These are phyloP conservation scores for Tetrapyrgos nigripes DNA, from an alignment of 1,284 basidiomycete species.

Conservation along the genomic window DNA sequence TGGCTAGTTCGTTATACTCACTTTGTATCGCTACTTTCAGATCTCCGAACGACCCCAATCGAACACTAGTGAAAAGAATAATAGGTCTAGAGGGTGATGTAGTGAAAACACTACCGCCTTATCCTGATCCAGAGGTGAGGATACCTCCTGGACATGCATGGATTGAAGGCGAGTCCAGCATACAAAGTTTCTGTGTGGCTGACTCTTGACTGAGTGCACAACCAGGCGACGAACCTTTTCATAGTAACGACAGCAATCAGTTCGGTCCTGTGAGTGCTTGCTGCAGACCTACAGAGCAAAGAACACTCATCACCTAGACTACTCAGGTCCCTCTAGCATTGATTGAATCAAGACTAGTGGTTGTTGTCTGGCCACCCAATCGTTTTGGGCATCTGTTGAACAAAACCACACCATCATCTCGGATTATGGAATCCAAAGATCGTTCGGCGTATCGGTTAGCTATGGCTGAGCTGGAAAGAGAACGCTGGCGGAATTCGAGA, in stretches of 20 bases:
- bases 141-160: slow-evolving; percentile 72
- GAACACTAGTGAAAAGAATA: slow-evolving; percentile 71
- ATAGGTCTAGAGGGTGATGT: slow-evolving; percentile 68
- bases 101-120: slow-evolving; percentile 74
- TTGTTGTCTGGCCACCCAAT: slow-evolving; percentile 66
- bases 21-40: slow-evolving; percentile 49
- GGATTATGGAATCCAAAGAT: slow-evolving; percentile 27
- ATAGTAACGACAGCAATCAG: slow-evolving; percentile 74
- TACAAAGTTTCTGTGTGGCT: slow-evolving; percentile 3
- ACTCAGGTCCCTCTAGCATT: slow-evolving; percentile 65
- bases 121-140: slow-evolving; percentile 58
- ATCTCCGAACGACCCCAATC: slow-evolving; percentile 62
- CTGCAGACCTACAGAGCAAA: neutral
- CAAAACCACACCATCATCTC: slow-evolving; percentile 34
- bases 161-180: slow-evolving; percentile 65
- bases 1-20: slow-evolving; percentile 3
- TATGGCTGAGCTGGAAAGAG: slow-evolving; percentile 52
- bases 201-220: slow-evolving; percentile 2
- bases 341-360: slow-evolving; percentile 65
- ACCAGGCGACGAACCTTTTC: slow-evolving; percentile 68
- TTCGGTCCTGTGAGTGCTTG: slow-evolving; percentile 68
- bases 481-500: slow-evolving; percentile 49
- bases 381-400: slow-evolving; percentile 51
- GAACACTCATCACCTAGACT: slow-evolving; percentile 3
- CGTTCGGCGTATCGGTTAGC: slow-evolving; percentile 50